Evolutionary conservation across 306 rosid species (phyloP).

Genomic region (Quillaja saponaria): DNA sequence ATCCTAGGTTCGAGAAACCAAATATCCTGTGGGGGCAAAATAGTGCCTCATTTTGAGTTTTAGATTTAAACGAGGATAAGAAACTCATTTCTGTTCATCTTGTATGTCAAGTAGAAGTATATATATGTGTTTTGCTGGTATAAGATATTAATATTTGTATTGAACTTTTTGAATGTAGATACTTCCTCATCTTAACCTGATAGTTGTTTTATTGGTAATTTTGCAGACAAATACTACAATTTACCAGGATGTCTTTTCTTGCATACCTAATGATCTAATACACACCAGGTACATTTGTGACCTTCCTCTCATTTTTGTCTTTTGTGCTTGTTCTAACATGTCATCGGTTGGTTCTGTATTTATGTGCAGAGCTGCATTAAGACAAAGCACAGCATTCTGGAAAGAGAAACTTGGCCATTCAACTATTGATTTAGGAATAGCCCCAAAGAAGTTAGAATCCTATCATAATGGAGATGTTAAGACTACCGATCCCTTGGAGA

Average conservation of each 20-base stretch:
- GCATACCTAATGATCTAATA: conserved; percentile 86
- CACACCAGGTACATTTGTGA: conserved; percentile 62
- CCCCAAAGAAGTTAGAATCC: conserved; percentile 61
- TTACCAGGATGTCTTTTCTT: conserved; percentile 87
- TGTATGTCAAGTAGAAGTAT: no score
- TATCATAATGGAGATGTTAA: conserved; percentile 55
- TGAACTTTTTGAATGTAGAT: no score
- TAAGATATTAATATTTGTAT: no score
- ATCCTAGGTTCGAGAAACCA: no score
- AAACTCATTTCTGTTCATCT: no score
- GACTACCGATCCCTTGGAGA: conserved; percentile 60
- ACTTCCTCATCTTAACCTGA: not conserved
- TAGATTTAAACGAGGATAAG: no score
- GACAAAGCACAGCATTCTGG: conserved; percentile 68
- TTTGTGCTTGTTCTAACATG: conserved; percentile 29
- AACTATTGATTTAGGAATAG: conserved; percentile 89
- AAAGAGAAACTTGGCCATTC: conserved; percentile 78
- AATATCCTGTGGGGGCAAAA: no score
- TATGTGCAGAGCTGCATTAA: conserved; percentile 65
- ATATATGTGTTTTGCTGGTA: no score
- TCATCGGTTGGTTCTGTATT: not conserved
- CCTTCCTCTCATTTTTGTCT: conserved; percentile 8
- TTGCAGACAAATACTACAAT: conserved; percentile 79
- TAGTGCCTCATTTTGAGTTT: no score
- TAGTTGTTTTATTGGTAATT: conserved; percentile 26